These are phyloP conservation scores for Geotrichum phurueaensis DNA, from an alignment of 1,139 yeast species.

Conservation along the genomic window DNA sequence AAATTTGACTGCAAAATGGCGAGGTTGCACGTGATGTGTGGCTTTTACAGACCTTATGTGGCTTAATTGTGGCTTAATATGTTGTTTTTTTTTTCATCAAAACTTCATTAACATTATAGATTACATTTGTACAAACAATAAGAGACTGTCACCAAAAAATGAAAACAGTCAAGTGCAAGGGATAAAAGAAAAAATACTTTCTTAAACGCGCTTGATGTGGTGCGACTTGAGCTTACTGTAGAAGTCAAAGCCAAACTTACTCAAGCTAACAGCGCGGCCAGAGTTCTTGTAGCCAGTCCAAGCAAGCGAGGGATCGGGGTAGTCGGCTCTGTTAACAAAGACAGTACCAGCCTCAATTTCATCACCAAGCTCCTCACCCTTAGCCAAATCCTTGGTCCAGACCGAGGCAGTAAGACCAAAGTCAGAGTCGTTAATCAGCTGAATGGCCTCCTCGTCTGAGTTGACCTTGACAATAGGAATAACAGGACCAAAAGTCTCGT, in stretches of 20 bases:
- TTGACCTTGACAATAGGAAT: slow-evolving; percentile 39
- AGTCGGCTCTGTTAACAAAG: slow-evolving; percentile 81
- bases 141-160: too few species aligned
- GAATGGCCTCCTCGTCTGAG: slow-evolving; percentile 37
- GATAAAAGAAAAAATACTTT: too few species aligned
- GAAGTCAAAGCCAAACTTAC: slow-evolving; percentile 34
- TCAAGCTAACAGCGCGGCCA: slow-evolving; percentile 57
- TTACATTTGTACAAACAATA: not conserved
- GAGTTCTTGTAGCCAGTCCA: slow-evolving; percentile 80
- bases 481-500: slow-evolving; percentile 66
- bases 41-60: not conserved
- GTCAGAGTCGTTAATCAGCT: slow-evolving; percentile 34
- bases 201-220: slow-evolving; percentile 30
- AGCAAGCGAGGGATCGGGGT: slow-evolving; percentile 70
- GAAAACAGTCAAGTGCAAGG: not conserved
- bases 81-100: not conserved
- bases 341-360: slow-evolving; percentile 76
- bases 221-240: slow-evolving; percentile 37
- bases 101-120: not conserved
- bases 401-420: slow-evolving; percentile 52
- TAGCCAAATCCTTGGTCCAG: slow-evolving; percentile 45
- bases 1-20: not conserved
- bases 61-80: not conserved
- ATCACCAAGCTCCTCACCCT: slow-evolving; percentile 59
- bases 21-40: slow-evolving; percentile 1